Percentiles rank a stretch among this genome's conserved stretches.
These are phyloP conservation scores for Fusarium sp. DNA, from an alignment of 2,329 filamentous ascomycete genomes.

Conservation along the genomic window DNA sequence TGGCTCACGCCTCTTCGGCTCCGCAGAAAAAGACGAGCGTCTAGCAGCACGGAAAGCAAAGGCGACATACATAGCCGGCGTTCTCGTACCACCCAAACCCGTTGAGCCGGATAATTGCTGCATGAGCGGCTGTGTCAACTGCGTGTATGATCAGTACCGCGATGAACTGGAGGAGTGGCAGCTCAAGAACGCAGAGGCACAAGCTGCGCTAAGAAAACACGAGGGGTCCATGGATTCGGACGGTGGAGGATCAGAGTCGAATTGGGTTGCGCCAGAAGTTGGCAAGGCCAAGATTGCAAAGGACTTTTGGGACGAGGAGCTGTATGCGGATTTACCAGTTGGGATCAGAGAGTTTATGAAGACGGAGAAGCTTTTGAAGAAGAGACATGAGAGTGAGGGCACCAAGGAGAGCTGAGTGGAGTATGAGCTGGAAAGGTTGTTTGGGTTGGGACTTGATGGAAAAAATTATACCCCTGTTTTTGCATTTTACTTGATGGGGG, in stretches of 20 bases:
- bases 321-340: constrained; percentile 85
- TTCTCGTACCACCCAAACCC: constrained; percentile 84
- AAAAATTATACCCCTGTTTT: constrained; percentile 34
- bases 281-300: constrained; percentile 55
- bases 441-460: neutral
- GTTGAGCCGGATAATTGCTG: constrained; percentile 97
- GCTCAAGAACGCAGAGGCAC: constrained; percentile 69
- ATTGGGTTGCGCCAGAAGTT: constrained; percentile 60
- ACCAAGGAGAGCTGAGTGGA: constrained; percentile 51
- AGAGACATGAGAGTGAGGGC: constrained; percentile 72
- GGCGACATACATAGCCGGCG: constrained; percentile 76
- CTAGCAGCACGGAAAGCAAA: constrained; percentile 65
- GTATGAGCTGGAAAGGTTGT: neutral
- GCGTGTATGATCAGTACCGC: constrained; percentile 91
- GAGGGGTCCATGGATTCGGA: constrained; percentile 78
- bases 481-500: constrained; percentile 5
- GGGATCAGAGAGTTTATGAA: constrained; percentile 98
- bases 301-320: constrained; percentile 69
- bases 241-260: constrained; percentile 76
- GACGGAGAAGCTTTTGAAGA: constrained; percentile 88
- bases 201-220: constrained; percentile 56
- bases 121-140: constrained; percentile 98
- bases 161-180: constrained; percentile 95
- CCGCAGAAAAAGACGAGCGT: constrained; percentile 72
- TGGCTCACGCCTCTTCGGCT: constrained; percentile 79